Evolutionary conservation across 2,329 filamentous ascomycete species (phyloP), one percentile per base, ranked within the genome.

Genomic region (Blumeria graminis): DNA sequence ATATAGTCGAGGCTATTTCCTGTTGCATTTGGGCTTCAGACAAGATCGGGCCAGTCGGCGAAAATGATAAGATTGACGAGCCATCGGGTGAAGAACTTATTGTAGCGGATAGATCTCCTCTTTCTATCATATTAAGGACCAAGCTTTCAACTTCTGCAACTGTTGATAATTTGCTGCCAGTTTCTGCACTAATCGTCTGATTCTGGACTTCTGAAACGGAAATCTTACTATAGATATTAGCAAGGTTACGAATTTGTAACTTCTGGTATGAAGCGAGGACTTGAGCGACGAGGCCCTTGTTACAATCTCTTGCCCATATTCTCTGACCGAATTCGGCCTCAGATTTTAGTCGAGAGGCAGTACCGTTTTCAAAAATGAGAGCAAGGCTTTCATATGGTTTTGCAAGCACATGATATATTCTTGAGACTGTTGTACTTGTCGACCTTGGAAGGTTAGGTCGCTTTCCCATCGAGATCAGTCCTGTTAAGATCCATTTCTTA

Each of bases 401-500:
- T 33, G 78, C 77, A 4, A 84, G 66, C 2, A 71, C 69, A 58
- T 72, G 73, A 62, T 81, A 81, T 5, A 71, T 66, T 63, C 77
- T 81, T 59, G 76, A 70, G 0, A 78, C 74, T 18, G 69, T 67
- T 1, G 67, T 58, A 54, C 75, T 73, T 7, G 77, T 75, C 51
- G 77, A 76, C 41, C 74, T 71, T 0, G 85, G 84, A 9, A 78
- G 65, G 0, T 68, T 62, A 1, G 71, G 70, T 4, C 72, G 71
- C 63, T 73, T 77, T 61, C 88, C 89, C 56, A 80, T 71, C 6
- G 77, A 73, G 16, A 98, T 71, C 56, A 95, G 73, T 56, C 80
- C 79, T 9, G 88, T 75, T 14, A 98, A 71, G 8, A 93, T 66
- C 84, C 87, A 95, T 68, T 90, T 93, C 70, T 90, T 93, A 72